Evolutionary conservation across 2,329 filamentous ascomycete genomes (phyloP).

Genomic region (Mycosphaerelloides madeirae): DNA sequence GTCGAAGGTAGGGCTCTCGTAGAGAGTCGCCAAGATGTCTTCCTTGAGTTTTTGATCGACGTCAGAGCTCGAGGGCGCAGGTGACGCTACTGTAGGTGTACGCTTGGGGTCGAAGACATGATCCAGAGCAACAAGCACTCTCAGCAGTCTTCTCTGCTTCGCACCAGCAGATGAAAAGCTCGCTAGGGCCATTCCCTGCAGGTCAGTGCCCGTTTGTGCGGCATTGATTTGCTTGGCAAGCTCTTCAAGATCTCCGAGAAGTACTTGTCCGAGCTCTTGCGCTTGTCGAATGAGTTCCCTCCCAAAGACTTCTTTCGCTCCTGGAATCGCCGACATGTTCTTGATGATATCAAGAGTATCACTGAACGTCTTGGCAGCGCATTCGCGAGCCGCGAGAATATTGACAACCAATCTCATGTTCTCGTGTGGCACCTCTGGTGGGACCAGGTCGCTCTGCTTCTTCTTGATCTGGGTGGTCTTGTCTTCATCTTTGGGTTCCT

Average conservation of each 20-base stretch:
- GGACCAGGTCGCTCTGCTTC: slow-evolving; percentile 62
- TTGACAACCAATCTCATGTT: slow-evolving; percentile 94
- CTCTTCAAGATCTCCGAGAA: slow-evolving; percentile 77
- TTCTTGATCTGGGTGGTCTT: slow-evolving; percentile 45
- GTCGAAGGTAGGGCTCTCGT: slow-evolving; percentile 85
- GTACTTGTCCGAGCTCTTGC: slow-evolving; percentile 75
- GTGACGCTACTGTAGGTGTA: slow-evolving; percentile 17
- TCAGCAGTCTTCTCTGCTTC: slow-evolving; percentile 91
- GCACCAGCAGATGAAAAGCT: slow-evolving; percentile 96
- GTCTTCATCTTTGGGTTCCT: slow-evolving; percentile 37
- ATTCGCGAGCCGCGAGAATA: slow-evolving; percentile 92
- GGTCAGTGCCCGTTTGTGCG: slow-evolving; percentile 84
- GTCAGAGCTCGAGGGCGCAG: slow-evolving; percentile 22
- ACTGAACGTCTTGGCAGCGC: slow-evolving; percentile 95
- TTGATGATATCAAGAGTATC: slow-evolving; percentile 98
- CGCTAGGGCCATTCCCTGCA: slow-evolving; percentile 86
- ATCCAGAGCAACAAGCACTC: slow-evolving; percentile 88
- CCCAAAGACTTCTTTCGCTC: slow-evolving; percentile 86
- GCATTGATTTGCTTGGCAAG: slow-evolving; percentile 80
- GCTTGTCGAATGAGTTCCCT: slow-evolving; percentile 86
- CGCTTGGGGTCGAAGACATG: slow-evolving; percentile 86
- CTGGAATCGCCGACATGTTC: slow-evolving; percentile 88
- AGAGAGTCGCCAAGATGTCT: slow-evolving; percentile 79
- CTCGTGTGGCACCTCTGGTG: slow-evolving; percentile 79
- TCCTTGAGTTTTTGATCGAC: slow-evolving; percentile 63